Percentiles rank a stretch among this genome's conserved stretches.
These are phyloP conservation scores for Moringa oleifera DNA, from an alignment of 345 rosid genomes.

Conservation along the genomic window DNA sequence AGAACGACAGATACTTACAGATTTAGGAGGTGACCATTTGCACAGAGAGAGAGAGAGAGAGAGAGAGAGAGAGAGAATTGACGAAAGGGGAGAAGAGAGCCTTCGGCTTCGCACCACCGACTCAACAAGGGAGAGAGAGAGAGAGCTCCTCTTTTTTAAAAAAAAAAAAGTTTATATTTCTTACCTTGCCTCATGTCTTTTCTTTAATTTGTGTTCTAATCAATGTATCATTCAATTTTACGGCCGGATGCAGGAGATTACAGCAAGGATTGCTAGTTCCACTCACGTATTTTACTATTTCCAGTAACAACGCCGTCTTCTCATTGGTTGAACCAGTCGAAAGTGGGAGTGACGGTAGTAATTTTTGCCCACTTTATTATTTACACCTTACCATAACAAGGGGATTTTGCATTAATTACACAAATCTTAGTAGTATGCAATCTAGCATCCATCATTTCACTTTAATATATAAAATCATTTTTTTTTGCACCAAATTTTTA, in stretches of 20 bases:
- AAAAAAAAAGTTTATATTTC: no score
- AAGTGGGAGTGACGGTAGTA: no score
- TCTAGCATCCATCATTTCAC: no score
- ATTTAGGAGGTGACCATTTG: constrained; percentile 18
- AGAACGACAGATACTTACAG: constrained; percentile 30
- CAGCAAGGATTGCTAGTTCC: neutral
- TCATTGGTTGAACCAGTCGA: no score
- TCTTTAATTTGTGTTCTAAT: constrained; percentile 6
- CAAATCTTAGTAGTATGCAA: no score
- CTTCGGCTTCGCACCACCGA: constrained; percentile 34
- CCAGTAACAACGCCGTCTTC: no score
- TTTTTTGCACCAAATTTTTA: no score
- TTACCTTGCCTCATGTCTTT: constrained; percentile 3
- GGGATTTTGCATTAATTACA: no score
- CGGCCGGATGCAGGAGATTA: constrained; percentile 7
- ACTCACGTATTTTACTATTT: no score
- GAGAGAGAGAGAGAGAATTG: constrained; percentile 9
- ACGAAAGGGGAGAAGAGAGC: constrained; percentile 12
- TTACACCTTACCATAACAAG: no score
- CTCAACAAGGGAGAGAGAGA: constrained; percentile 16
- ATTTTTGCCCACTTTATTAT: no score
- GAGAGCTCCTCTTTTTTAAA: neutral
- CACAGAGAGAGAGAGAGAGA: constrained; percentile 12
- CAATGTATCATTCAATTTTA: neutral
- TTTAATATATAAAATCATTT: no score